Base-by-base conservation (phyloP, 768 basidiomycete species). In the Gyrodon lividus region DNA sequence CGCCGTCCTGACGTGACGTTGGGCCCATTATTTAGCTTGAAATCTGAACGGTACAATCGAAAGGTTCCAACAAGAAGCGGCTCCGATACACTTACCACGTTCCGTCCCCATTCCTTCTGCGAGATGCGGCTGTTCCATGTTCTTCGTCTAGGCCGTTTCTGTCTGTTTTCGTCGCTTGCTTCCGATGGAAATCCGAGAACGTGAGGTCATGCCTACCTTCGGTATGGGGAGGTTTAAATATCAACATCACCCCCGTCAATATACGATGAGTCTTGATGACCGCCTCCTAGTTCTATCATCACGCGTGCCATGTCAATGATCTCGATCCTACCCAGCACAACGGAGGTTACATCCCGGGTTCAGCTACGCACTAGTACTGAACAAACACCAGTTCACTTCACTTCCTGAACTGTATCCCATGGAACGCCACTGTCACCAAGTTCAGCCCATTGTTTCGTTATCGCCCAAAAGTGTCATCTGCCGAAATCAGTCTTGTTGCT, bases 261-360 rank as follows among this genome's bases (percentile, higher is more conserved):
- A 13, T 24, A 24, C 31, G 45, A 34, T n/a, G n/a, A n/a, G n/a
- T n/a, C n/a, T n/a, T n/a, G n/a, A n/a, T n/a, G n/a, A n/a, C n/a
- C n/a, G n/a, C n/a, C n/a, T n/a, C n/a, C 51, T 35, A 47, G 30
- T 52, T 52, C 51, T 30, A 35, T 52, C 20, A 23, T 43, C 45
- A 28, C 16, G 47, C 28, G 17, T 52, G 9, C 28, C 28, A 24
- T 52, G 51, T 48, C 51, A 20, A 46, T 9, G 33, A 22, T 28
- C 23, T 46, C 16, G 37, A 51, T 45, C 44, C 37, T 46, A 46
- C 20, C 16, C 13, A 48, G 34, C 30, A 35, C 23, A 34, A 34
- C 45, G 45, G 46, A 52, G 23, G 19, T 24, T 17, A 26, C 28
- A 47, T 47, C 46, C 46, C 46, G 23, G 30, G 46, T 31, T 17